Conservation (phyloP, 164 flowering plant genomes). For the Piper betle region DNA sequence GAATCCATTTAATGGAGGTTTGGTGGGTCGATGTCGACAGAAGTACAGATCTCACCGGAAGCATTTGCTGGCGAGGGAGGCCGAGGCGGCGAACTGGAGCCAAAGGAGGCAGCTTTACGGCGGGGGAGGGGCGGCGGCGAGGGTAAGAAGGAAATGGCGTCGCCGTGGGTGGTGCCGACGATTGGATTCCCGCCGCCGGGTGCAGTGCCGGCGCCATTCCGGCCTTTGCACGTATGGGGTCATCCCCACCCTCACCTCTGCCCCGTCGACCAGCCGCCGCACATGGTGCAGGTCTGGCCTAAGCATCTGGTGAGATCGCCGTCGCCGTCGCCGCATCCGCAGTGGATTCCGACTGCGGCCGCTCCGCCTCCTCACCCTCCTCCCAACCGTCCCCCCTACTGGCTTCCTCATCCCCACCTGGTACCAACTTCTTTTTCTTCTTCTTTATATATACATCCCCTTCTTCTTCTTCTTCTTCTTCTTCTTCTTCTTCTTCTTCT, state of each 20-base stretch:
- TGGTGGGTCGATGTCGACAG: conserved; percentile 19
- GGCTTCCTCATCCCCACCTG: conserved; percentile 40
- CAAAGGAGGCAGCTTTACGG: conserved; percentile 59
- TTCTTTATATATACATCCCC: too few relatives aligned
- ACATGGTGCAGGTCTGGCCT: conserved; percentile 63
- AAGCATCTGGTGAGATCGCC: conserved; percentile 38
- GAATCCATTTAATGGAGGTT: background rate
- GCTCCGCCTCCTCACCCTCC: conserved; percentile 6
- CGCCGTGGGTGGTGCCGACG: conserved; percentile 51
- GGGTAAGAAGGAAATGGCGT: conserved; percentile 31
- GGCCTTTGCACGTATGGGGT: conserved; percentile 96
- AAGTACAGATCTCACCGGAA: conserved; percentile 90
- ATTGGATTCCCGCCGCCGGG: conserved; percentile 64
- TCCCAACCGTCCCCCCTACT: conserved; percentile 40
- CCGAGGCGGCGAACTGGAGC: conserved; percentile 86
- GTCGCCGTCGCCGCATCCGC: conserved; percentile 18
- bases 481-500: background rate
- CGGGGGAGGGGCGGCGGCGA: conserved; percentile 14
- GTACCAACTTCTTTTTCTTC: too few relatives aligned
- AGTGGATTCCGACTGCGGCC: conserved; percentile 4
- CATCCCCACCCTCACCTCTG: conserved; percentile 99
- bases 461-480: conserved; percentile 1
- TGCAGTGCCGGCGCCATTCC: conserved; percentile 20
- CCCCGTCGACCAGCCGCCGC: conserved; percentile 47
- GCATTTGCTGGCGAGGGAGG: conserved; percentile 79